Evolutionary conservation across 805 yeast genomes (phyloP).

Genomic region (Limtongia smithiae): DNA sequence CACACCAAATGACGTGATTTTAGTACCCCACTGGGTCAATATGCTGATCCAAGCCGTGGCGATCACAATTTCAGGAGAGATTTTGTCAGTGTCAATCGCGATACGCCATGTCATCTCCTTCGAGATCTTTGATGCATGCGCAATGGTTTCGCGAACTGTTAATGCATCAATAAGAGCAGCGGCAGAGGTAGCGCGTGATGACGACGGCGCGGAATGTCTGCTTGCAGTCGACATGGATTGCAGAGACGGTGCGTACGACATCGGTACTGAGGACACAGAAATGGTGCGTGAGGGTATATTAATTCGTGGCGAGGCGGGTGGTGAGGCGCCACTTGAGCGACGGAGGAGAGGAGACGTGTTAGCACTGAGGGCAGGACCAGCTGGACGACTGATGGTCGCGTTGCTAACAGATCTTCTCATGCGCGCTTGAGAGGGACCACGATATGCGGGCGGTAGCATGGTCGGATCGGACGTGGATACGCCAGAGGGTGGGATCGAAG

Average conservation of each 20-base stretch:
- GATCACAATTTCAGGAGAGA: slow-evolving; percentile 24
- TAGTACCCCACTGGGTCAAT: slow-evolving; percentile 18
- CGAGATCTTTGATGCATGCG: slow-evolving; percentile 20
- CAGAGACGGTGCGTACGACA: too few species aligned
- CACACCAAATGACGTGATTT: slow-evolving; percentile 8
- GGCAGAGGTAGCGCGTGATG: neutral
- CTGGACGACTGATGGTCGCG: too few species aligned
- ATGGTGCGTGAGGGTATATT: neutral
- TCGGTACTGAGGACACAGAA: too few species aligned
- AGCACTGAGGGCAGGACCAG: too few species aligned
- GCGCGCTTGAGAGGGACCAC: too few species aligned
- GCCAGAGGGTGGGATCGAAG: neutral
- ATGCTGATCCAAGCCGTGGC: slow-evolving; percentile 29
- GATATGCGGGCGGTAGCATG: too few species aligned
- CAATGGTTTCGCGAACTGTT: slow-evolving; percentile 14
- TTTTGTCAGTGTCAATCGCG: slow-evolving; percentile 16
- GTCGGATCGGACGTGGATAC: too few species aligned
- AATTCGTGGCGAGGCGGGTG: slow-evolving; percentile 2
- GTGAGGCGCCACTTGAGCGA: neutral
- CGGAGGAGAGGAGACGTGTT: too few species aligned
- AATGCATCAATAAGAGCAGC: neutral
- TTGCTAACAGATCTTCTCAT: neutral
- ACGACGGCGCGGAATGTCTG: neutral
- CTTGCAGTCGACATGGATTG: too few species aligned
- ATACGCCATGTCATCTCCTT: slow-evolving; percentile 24